Evolutionary conservation across 2,329 filamentous ascomycete genomes (phyloP).

Genomic region (Diaporthe velutina): DNA sequence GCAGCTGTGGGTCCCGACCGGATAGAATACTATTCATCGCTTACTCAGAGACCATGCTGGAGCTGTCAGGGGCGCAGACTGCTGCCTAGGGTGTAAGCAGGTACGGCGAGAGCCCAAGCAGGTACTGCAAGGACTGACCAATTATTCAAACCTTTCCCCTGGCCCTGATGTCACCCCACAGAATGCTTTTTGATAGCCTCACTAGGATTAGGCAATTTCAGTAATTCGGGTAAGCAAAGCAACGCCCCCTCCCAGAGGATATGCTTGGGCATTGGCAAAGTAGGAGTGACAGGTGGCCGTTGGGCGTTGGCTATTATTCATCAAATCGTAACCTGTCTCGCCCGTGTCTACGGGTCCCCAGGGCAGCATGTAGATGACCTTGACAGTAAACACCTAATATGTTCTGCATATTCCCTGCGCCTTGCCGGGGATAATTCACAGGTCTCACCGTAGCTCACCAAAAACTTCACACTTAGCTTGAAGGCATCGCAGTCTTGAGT

Average conservation of each 20-base stretch:
- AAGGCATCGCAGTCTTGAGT: neutral
- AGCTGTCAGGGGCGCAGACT: neutral
- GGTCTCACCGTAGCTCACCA: neutral
- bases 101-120: neutral
- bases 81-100: neutral
- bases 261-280: neutral
- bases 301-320: neutral
- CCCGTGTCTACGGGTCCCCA: neutral
- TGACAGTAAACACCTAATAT: neutral
- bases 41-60: neutral
- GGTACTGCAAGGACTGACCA: neutral
- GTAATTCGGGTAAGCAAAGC: neutral
- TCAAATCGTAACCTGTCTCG: neutral
- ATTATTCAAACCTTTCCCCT: neutral
- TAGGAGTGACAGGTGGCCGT: neutral
- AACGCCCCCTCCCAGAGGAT: neutral
- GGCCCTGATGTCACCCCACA: neutral
- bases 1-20: neutral
- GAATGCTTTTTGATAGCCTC: neutral
- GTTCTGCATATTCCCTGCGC: too few species aligned
- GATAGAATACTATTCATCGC: neutral
- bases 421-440: neutral
- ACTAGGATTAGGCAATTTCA: neutral
- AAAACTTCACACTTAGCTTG: neutral
- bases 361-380: too few species aligned